Base-by-base conservation (phyloP, 441 rosid species). In the Heliophila coronopifolia region DNA sequence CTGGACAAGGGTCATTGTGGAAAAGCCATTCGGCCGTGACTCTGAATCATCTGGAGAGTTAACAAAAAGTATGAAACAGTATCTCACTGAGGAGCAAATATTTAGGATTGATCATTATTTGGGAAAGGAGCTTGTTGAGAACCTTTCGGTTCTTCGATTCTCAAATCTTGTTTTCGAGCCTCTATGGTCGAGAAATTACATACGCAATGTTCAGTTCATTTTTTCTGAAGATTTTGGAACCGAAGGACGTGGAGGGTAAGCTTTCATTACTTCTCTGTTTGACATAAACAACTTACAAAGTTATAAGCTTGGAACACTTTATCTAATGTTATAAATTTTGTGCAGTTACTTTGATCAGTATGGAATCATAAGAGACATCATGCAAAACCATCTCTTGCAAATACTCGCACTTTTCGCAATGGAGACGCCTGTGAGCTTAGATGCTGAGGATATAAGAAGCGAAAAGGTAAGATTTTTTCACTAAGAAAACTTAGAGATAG, bases 381-480 rank as follows among this genome's bases (percentile, higher is more conserved):
- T 84, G 95, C 98, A 91, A 57, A 87, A 86, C 47, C 98, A 91
- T 78, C 86, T 91, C 38, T 64, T 91, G 65, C 98, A 91, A 78
- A 87, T 87, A 52, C 63, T 91, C 26, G 80, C 95, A 12, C 73
- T 91, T 11, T 91, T 91, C 30, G 96, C 98, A 13, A 91, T 87
- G 98, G 98, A 87, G 74, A 77, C 95, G 3, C 98, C 95, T 6
- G 90, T 91, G 51, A 91, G 96, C 79, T 79, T 91, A 65, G 95
- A 83, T 43, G 98, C 88, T 13, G 98, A 91, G 73, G 96, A 91
- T 69, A 65, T 83, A 43, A 71, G 98, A 69, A 91, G 84, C 58
- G 98, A 91, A 54, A 91, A 91, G 91, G 97, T 86, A 69, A 25
- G 7, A 11, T n/a, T 11, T 3, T 1, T 40, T 12, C 12, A 39